Evolutionary conservation across 371 early-diverging fungal species (phyloP).

Genomic region (Mucor mucedo): DNA sequence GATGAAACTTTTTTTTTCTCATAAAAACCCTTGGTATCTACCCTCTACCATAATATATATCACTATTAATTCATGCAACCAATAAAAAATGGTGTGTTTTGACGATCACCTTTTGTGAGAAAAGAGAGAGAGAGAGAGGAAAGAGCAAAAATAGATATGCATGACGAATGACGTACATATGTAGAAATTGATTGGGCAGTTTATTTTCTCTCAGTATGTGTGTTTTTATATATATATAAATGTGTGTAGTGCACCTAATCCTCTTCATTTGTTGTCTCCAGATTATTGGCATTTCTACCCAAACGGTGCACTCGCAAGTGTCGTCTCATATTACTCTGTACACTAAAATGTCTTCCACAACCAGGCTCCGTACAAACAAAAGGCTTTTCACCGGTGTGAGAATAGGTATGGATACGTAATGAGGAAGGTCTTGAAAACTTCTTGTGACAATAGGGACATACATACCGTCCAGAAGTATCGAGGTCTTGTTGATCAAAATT

Average conservation of each 20-base stretch:
- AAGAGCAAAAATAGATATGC: too few species aligned
- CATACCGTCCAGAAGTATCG: slow-evolving; percentile 54
- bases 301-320: slow-evolving; percentile 60
- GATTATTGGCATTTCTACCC: slow-evolving; percentile 16
- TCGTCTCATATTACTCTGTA: slow-evolving; percentile 77
- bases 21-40: neutral
- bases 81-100: slow-evolving; percentile 3
- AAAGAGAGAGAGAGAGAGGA: too few species aligned
- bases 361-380: slow-evolving; percentile 67
- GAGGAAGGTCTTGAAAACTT: slow-evolving; percentile 78
- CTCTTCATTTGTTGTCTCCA: slow-evolving; percentile 16
- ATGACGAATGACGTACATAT: too few species aligned
- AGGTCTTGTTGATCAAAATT: neutral
- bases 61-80: neutral
- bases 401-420: slow-evolving; percentile 69
- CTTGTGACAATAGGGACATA: slow-evolving; percentile 71
- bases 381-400: slow-evolving; percentile 82
- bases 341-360: slow-evolving; percentile 75
- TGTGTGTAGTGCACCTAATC: neutral
- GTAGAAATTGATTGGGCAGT: too few species aligned
- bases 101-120: neutral
- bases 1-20: neutral
- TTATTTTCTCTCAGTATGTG: too few species aligned
- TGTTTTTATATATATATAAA: too few species aligned
- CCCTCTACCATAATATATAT: neutral